A percentile compares a stretch with the other conserved stretches of the same genome.
These are phyloP conservation scores for Mrakia frigida DNA, from an alignment of 768 basidiomycete genomes.

Conservation along the genomic window DNA sequence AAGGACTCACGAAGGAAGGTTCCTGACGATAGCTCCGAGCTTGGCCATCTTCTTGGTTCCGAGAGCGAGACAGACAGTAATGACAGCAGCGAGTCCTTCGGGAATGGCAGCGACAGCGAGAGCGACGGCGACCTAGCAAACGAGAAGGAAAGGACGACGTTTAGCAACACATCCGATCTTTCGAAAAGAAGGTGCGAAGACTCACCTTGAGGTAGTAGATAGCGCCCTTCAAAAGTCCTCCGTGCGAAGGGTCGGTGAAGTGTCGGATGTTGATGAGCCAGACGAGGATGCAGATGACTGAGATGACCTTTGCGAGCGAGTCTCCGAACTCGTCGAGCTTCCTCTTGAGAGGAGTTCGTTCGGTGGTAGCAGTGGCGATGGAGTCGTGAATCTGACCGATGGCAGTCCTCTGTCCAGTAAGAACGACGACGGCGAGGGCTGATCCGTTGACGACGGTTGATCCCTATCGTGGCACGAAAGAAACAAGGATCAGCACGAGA, in stretches of 20 bases:
- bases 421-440: slow-evolving; percentile 78
- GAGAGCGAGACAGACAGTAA: slow-evolving; percentile 91
- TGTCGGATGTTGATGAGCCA: slow-evolving; percentile 97
- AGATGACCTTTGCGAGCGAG: slow-evolving; percentile 93
- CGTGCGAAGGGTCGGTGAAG: slow-evolving; percentile 92
- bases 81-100: slow-evolving; percentile 95
- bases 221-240: slow-evolving; percentile 83
- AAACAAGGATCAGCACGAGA: background rate
- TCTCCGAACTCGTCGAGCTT: slow-evolving; percentile 99
- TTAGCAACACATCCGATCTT: too few relatives aligned
- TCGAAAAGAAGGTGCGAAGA: background rate
- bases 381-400: slow-evolving; percentile 97
- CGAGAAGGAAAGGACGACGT: background rate
- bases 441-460: slow-evolving; percentile 94
- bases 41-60: slow-evolving; percentile 99
- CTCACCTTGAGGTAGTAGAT: slow-evolving; percentile 87
- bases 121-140: slow-evolving; percentile 77
- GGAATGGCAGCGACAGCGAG: slow-evolving; percentile 98
- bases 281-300: slow-evolving; percentile 92
- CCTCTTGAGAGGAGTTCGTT: slow-evolving; percentile 94
- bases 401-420: slow-evolving; percentile 79
- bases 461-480: slow-evolving; percentile 52
- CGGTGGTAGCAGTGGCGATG: slow-evolving; percentile 75
- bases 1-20: slow-evolving; percentile 63
- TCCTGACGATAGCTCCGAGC: slow-evolving; percentile 95